Evolutionary conservation across 306 rosid species (phyloP).

Genomic region (Vicia faba): DNA sequence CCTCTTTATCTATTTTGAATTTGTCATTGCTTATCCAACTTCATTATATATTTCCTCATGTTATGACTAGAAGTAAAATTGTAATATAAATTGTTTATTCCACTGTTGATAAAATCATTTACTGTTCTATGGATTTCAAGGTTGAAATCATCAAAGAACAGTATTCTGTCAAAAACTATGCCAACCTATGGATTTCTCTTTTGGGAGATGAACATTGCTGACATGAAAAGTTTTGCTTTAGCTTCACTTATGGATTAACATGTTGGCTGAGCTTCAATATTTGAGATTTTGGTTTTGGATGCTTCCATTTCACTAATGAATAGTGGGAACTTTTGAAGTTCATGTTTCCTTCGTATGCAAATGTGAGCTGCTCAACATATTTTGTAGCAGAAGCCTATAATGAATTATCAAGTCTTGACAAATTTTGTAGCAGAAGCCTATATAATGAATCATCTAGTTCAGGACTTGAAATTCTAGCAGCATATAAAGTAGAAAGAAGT

Average conservation of each 20-base stretch:
- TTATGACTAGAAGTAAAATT: slow-evolving; percentile 44
- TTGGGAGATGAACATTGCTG: slow-evolving; percentile 27
- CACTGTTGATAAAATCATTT: slow-evolving; percentile 43
- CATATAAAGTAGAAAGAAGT: no score
- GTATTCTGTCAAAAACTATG: slow-evolving; percentile 18
- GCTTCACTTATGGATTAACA: slow-evolving; percentile 16
- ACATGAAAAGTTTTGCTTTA: slow-evolving; percentile 2
- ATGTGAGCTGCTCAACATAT: not conserved
- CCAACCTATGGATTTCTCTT: not conserved
- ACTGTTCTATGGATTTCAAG: slow-evolving; percentile 34
- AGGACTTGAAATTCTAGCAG: no score
- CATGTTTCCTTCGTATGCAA: not conserved
- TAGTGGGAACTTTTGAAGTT: not conserved
- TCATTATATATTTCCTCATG: slow-evolving; percentile 41
- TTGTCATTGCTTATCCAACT: slow-evolving; percentile 54
- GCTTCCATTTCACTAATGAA: not conserved
- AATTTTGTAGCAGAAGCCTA: no score
- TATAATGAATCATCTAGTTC: no score
- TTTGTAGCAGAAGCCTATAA: not conserved
- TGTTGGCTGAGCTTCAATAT: slow-evolving; percentile 7
- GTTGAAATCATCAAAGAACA: slow-evolving; percentile 28
- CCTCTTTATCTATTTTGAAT: slow-evolving; percentile 45
- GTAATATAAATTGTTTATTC: slow-evolving; percentile 48
- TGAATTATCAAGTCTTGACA: not conserved
- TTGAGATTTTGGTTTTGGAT: not conserved